Evolutionary conservation across 371 early-diverging fungal genomes (phyloP).

Genomic region (Mortierella sp.): DNA sequence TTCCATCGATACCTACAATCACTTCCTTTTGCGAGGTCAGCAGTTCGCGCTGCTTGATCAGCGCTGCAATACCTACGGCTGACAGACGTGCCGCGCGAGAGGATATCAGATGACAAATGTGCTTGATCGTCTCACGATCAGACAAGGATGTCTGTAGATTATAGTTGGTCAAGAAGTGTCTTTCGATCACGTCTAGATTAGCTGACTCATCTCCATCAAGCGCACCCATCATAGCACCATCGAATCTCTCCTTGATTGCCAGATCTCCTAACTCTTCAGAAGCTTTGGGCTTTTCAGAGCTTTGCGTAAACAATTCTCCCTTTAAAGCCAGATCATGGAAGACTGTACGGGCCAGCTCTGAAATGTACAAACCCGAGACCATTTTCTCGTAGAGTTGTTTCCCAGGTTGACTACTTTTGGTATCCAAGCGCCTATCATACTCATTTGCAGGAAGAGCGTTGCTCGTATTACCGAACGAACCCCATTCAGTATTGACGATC

Average conservation of each 20-base stretch:
- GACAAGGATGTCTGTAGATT: slow-evolving; percentile 59
- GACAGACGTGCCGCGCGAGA: slow-evolving; percentile 73
- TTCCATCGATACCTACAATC: slow-evolving; percentile 80
- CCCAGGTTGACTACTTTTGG: slow-evolving; percentile 70
- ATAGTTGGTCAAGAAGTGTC: slow-evolving; percentile 37
- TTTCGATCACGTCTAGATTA: slow-evolving; percentile 60
- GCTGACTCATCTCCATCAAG: slow-evolving; percentile 73
- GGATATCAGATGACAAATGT: slow-evolving; percentile 72
- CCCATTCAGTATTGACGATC: slow-evolving; percentile 63
- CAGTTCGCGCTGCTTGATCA: slow-evolving; percentile 71
- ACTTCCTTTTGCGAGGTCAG: slow-evolving; percentile 57
- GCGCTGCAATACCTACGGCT: slow-evolving; percentile 73
- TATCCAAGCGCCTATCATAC: slow-evolving; percentile 76
- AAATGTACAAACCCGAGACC: slow-evolving; percentile 88
- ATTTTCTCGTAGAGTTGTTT: slow-evolving; percentile 83
- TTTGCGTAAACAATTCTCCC: slow-evolving; percentile 36
- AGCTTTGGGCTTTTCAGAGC: slow-evolving; percentile 26
- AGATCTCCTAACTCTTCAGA: slow-evolving; percentile 47
- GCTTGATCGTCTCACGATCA: slow-evolving; percentile 71
- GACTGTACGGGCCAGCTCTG: slow-evolving; percentile 79
- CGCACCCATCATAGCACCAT: slow-evolving; percentile 73
- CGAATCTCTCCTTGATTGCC: slow-evolving; percentile 59
- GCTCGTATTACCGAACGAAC: slow-evolving; percentile 78
- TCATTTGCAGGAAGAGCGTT: slow-evolving; percentile 75
- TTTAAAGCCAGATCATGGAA: slow-evolving; percentile 39